Base-by-base conservation (phyloP, 2,329 filamentous ascomycete genomes). In the Aureobasidium sp. region DNA sequence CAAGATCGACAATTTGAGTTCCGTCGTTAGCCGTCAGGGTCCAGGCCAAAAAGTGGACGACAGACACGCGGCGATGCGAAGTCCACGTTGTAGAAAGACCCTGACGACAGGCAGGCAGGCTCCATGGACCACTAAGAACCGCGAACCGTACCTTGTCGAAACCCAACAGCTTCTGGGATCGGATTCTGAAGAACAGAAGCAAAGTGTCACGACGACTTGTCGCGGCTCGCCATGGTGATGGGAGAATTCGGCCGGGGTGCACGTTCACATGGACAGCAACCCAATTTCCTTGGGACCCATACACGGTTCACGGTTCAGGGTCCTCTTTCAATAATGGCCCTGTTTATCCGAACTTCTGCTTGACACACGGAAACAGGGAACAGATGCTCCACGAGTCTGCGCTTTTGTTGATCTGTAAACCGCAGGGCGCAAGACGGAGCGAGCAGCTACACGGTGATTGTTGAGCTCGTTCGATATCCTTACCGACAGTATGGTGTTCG, bases 281-380 rank as follows among this genome's bases (percentile, higher is more conserved):
- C 42, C 44, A 58, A 58, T 58, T 48, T 58, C 53, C 42, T 44
- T 58, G 29, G 53, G 42, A 48, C 42, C 55, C 55, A 48, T 58
- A 47, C 20, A 48, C 55, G 55, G 42, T 48, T 58, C 20, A 48
- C 55, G 55, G 42, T 48, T 58, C 55, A 58, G 55, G 55, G 55
- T 58, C 53, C 3, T 45, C 25, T n/a, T 5, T 42, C 47, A 34
- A 39, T 37, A 20, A 5, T 31, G 22, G 14, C 5, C 27, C 36
- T 31, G 25, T 31, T 44, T 42, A 20, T 8, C 39, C 39, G 31
- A 8, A 44, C 37, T 56, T 14, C 9, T 45, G 27, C 42, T 58
- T 58, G 55, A 58, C 42, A 58, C 25, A 58, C 34, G 55, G 27
- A 45, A 45, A 57, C 22, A 45, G 29, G 14, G 27, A 45, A 57